Base-by-base conservation (phyloP, 169 alveolate genomes). In the Cryptosporidium felis region DNA sequence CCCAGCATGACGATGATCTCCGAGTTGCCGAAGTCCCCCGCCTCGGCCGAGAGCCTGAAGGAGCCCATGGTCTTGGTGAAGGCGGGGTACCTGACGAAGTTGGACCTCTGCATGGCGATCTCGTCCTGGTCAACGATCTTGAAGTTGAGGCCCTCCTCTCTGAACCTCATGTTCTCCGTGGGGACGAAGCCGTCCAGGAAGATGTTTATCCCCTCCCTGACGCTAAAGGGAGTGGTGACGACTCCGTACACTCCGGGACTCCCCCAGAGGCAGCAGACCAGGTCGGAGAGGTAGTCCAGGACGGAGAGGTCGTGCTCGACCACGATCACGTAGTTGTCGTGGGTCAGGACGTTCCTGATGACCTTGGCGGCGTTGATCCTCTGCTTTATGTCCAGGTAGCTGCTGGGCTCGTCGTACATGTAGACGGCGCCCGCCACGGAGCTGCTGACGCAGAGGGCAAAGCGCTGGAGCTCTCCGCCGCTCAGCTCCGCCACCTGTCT, bases 301-400 rank as follows among this genome's bases (percentile, higher is more conserved):
- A 98, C 98, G n/a, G 99, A 96, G 66, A 98, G 92, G 89, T 98
- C 99, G 92, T 98, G 99, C 93, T 98, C 99, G 2, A 96, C 99
- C 51, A 95, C 98, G 45, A 97, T 95, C 26, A 98, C 95, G 90
- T 97, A 98, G 80, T 96, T 96, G 66, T 97, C 98, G 53, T 93
- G 94, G 14, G 89, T 79, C 18, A 96, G 90, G 21, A 94, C 88
- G 36, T 92, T 90, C 32, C 99, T 93, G 28, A 97, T 97, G 28
- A 96, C 94, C 45, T 91, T 90, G 10, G 99, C 99, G 44, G 99
- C 99, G 32, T 94, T 94, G 16, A 98, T 94, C 60, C 99, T 92
- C 90, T 98, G 99, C 88, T 94, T 95, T 18, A 98, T 98, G 91
- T 98, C 99, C 63, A 97, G 93, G 91, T 98, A 98, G 49, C 99